Percentiles rank a stretch among this genome's conserved stretches.
phyloP scores from a whole-genome alignment of 2,329 filamentous ascomycete genomes.

The Dactylellina leptospora region DNA sequence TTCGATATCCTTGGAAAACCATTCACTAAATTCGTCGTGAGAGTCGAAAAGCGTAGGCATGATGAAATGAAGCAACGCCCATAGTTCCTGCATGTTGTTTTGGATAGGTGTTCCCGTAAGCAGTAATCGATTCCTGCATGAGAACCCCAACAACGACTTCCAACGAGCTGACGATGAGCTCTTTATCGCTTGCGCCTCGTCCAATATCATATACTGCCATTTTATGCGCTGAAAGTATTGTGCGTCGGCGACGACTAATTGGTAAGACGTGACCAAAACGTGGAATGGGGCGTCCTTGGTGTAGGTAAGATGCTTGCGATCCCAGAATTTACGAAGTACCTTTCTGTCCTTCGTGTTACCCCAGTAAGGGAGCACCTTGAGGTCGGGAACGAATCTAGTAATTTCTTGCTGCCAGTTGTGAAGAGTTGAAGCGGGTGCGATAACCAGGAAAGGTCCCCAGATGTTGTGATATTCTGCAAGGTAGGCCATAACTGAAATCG shows the following conservation, averaged over 20 bases:
- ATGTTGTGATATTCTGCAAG: conserved; percentile 97
- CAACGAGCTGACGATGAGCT: conserved; percentile 94
- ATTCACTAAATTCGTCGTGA: conserved; percentile 90
- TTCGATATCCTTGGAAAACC: conserved; percentile 96
- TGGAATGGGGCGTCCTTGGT: conserved; percentile 93
- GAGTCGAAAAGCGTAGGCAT: conserved; percentile 99
- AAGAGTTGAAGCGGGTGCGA: conserved; percentile 91
- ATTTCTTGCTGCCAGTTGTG: conserved; percentile 99
- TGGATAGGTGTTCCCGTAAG: conserved; percentile 97
- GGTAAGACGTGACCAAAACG: conserved; percentile 94
- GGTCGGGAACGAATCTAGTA: conserved; percentile 86
- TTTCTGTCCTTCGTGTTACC: conserved; percentile 93
- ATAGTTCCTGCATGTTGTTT: conserved; percentile 99
- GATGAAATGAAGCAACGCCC: conserved; percentile 97
- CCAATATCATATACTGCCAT: conserved; percentile 99
- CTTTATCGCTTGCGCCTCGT: conserved; percentile 99
- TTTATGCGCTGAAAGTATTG: conserved; percentile 99
- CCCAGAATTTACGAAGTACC: conserved; percentile 97
- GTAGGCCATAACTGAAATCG: conserved; percentile 99
- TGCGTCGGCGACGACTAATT: conserved; percentile 93
- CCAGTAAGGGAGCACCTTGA: conserved; percentile 98
- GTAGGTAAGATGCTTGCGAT: conserved; percentile 96
- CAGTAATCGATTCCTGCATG: conserved; percentile 91
- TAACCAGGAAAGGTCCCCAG: conserved; percentile 96
- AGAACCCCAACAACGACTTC: conserved; percentile 93